Percentiles rank a stretch among this genome's conserved stretches.
These are phyloP conservation scores for Choanephora cucurbitarum DNA, from an alignment of 371 early-diverging fungal species.

Conservation along the genomic window DNA sequence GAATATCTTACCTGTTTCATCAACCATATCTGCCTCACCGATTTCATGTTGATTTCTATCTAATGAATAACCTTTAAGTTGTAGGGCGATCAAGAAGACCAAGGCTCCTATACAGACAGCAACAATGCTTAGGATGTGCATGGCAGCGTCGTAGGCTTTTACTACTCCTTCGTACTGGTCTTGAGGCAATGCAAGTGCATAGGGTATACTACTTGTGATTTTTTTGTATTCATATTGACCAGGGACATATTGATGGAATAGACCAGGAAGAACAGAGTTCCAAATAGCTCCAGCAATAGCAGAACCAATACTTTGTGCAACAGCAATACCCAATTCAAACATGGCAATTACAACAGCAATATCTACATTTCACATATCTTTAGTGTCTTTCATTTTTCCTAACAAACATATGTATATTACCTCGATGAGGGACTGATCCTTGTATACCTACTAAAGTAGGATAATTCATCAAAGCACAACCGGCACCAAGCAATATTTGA, in stretches of 20 bases:
- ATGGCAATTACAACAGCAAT: constrained; percentile 44
- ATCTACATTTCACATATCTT: constrained; percentile 27
- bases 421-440: constrained; percentile 26
- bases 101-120: constrained; percentile 24
- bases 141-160: constrained; percentile 28
- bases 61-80: constrained; percentile 4
- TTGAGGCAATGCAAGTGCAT: constrained; percentile 18
- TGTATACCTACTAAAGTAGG: constrained; percentile 22
- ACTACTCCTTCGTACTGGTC: constrained; percentile 22
- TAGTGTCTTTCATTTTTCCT: too few species aligned
- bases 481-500: constrained; percentile 47
- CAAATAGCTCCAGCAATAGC: constrained; percentile 51
- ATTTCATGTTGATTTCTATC: neutral
- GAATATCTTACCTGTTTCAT: too few species aligned
- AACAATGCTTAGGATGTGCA: constrained; percentile 41
- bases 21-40: too few species aligned
- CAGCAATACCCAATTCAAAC: constrained; percentile 38
- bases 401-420: too few species aligned
- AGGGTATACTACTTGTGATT: constrained; percentile 15
- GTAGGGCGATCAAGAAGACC: constrained; percentile 9
- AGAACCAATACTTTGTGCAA: constrained; percentile 43
- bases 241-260: constrained; percentile 39
- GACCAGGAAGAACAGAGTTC: constrained; percentile 43
- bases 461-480: constrained; percentile 45
- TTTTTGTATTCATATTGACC: constrained; percentile 30